Conservation (phyloP, 306 rosid species). For the Notholithocarpus densiflorus region DNA sequence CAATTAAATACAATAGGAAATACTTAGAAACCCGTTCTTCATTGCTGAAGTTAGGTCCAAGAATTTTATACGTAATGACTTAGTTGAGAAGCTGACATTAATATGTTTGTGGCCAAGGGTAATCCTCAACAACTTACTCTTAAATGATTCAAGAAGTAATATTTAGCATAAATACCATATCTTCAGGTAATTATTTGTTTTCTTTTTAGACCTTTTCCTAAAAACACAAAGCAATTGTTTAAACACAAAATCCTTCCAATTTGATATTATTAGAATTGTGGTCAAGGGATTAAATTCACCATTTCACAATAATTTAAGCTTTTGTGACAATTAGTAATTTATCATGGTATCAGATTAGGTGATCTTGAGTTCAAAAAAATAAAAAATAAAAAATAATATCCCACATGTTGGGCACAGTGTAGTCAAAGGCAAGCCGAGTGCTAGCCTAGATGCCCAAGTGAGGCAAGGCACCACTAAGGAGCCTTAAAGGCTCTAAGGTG, state of each 20-base stretch:
- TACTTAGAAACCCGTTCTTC: constrained; percentile 4
- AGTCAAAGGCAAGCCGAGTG: no score
- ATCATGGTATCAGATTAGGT: no score
- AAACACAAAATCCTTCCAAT: background rate
- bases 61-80: constrained; percentile 5
- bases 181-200: background rate
- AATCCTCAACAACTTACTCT: background rate
- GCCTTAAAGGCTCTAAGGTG: no score
- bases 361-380: no score
- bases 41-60: background rate
- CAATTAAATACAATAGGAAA: background rate
- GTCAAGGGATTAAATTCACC: no score
- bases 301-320: no score
- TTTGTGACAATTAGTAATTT: no score
- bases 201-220: background rate
- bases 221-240: background rate
- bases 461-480: no score
- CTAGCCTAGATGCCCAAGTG: no score
- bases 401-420: no score
- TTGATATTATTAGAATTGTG: no score
- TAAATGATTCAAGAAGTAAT: background rate
- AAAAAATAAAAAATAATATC: no score
- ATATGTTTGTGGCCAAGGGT: background rate
- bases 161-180: constrained; percentile 5
- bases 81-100: background rate